Evolutionary conservation across 2,329 filamentous ascomycete species (phyloP).

Genomic region (Zasmidium citrigriseum): DNA sequence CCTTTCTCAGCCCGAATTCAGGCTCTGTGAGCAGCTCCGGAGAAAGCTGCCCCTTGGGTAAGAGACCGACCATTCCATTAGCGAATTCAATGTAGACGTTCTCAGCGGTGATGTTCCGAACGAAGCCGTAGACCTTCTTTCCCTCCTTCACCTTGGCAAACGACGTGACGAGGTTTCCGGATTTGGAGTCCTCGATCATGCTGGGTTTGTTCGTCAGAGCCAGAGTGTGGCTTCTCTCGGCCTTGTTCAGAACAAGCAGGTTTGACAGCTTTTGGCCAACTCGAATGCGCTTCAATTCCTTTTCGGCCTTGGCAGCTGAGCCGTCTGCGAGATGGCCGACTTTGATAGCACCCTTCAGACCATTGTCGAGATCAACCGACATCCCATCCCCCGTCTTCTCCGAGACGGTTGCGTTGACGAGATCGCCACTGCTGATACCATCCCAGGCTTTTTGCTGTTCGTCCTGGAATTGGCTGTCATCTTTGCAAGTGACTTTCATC

Average conservation of each 20-base stretch:
- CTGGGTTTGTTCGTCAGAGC: conserved; percentile 81
- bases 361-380: conserved; percentile 71
- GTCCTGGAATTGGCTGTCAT: conserved; percentile 75
- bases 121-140: conserved; percentile 71
- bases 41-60: conserved; percentile 77
- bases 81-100: conserved; percentile 89
- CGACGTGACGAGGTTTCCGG: conserved; percentile 68
- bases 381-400: conserved; percentile 47
- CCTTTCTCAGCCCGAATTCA: conserved; percentile 76
- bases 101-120: conserved; percentile 79
- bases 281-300: conserved; percentile 75
- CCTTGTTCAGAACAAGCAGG: conserved; percentile 84
- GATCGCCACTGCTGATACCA: conserved; percentile 68
- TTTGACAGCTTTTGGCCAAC: conserved; percentile 81
- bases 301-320: conserved; percentile 73
- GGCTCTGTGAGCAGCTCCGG: conserved; percentile 67
- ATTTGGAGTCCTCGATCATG: conserved; percentile 72
- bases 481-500: conserved; percentile 90
- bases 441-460: conserved; percentile 74
- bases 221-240: conserved; percentile 73
- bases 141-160: conserved; percentile 74
- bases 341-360: conserved; percentile 75
- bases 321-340: conserved; percentile 83
- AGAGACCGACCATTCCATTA: conserved; percentile 71
- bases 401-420: conserved; percentile 71